phyloP scores from a whole-genome alignment of 371 early-diverging fungal species.

The Saksenaea oblongispora region DNA sequence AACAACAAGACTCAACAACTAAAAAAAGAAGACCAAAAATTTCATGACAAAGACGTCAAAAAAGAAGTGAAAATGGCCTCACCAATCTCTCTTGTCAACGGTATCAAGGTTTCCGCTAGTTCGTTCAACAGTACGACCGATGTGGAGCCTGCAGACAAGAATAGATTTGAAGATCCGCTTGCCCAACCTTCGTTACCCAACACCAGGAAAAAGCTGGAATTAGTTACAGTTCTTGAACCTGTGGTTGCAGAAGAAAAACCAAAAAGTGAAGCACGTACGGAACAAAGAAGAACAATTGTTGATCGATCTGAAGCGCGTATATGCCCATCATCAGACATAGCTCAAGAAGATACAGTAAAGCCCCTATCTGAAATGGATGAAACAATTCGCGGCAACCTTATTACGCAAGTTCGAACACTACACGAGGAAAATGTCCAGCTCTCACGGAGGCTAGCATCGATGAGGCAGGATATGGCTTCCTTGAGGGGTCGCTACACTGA shows the following conservation, averaged over 20 bases:
- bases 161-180: too few species aligned
- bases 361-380: slow-evolving; percentile 4
- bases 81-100: too few species aligned
- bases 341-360: neutral
- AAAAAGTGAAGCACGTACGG: too few species aligned
- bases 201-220: too few species aligned
- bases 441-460: slow-evolving; percentile 41
- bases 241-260: neutral
- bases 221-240: too few species aligned
- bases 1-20: neutral
- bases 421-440: slow-evolving; percentile 52
- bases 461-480: slow-evolving; percentile 57
- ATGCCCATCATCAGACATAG: neutral
- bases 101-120: too few species aligned
- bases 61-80: too few species aligned
- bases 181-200: too few species aligned
- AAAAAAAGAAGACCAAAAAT: neutral
- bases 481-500: slow-evolving; percentile 50
- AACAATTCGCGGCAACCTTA: slow-evolving; percentile 22
- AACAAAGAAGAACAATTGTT: neutral
- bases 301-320: neutral
- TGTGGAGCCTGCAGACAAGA: too few species aligned
- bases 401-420: slow-evolving; percentile 43
- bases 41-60: too few species aligned
- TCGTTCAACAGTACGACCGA: too few species aligned